Percentiles rank a stretch among this genome's conserved stretches.
These are phyloP conservation scores for Parathielavia hyrcaniae DNA, from an alignment of 495 filamentous ascomycete species.

Conservation along the genomic window DNA sequence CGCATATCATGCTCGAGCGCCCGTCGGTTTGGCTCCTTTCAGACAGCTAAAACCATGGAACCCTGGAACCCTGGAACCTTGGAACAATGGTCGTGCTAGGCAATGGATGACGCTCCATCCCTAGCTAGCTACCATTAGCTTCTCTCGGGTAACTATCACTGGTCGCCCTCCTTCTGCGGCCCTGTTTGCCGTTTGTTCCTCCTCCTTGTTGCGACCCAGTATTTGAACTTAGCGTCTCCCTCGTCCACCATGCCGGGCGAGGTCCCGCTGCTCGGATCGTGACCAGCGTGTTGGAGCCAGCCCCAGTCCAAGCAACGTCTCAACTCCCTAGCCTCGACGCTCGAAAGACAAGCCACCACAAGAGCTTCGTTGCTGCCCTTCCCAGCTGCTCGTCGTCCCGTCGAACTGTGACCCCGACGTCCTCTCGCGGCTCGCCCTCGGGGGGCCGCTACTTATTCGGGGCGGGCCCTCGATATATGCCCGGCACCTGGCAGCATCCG, in stretches of 20 bases:
- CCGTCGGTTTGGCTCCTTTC: conserved; percentile 4
- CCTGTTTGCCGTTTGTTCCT: not conserved
- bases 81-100: not conserved
- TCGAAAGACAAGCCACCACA: not conserved
- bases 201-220: not conserved
- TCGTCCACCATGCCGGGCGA: conserved; percentile 3
- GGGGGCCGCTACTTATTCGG: not conserved
- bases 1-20: not conserved
- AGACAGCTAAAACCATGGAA: not conserved
- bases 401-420: not conserved
- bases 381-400: not conserved
- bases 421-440: not conserved
- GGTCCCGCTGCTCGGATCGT: conserved; percentile 4
- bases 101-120: conserved; percentile 4
- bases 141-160: conserved; percentile 9
- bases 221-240: conserved; percentile 16
- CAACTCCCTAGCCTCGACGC: not conserved
- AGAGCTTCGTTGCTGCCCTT: not conserved
- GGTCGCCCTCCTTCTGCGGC: not conserved
- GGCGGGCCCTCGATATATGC: not conserved
- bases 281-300: conserved; percentile 8
- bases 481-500: not conserved
- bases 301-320: not conserved
- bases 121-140: conserved; percentile 3
- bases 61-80: not conserved